A percentile compares a stretch with the other conserved stretches of the same genome.
Conservation (phyloP, 352 stramenopile genomes). For the Nothophytophthora sp. region DNA sequence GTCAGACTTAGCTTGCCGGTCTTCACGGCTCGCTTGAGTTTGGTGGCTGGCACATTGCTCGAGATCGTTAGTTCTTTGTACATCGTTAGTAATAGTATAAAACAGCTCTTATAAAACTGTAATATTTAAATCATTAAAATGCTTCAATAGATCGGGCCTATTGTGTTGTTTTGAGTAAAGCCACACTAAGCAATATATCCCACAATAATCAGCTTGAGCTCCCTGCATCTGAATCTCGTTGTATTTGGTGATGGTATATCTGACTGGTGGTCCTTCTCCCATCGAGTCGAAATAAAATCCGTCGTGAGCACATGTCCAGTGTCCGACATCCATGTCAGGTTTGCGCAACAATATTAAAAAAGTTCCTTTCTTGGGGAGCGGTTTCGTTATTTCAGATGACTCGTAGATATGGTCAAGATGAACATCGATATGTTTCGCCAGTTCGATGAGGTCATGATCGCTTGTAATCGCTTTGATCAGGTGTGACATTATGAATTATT, state of each 20-base stretch:
- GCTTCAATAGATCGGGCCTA: constrained; percentile 3
- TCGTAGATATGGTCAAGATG: no score
- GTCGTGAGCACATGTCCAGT: constrained; percentile 12
- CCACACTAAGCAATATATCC: constrained; percentile 12
- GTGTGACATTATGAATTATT: no score
- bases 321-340: constrained; percentile 12
- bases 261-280: constrained; percentile 9
- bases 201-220: constrained; percentile 11
- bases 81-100: constrained; percentile 17
- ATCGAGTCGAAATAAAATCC: constrained; percentile 16
- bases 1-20: constrained; percentile 7
- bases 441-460: no score
- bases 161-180: constrained; percentile 18
- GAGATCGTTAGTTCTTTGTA: constrained; percentile 16
- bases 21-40: constrained; percentile 1
- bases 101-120: constrained; percentile 10
- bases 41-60: neutral
- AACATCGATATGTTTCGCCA: no score
- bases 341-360: constrained; percentile 13
- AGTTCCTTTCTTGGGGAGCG: constrained; percentile 7
- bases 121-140: constrained; percentile 21
- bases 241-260: constrained; percentile 10
- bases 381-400: constrained; percentile 5
- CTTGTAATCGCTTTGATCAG: no score
- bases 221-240: constrained; percentile 14